Evolutionary conservation across 768 basidiomycete genomes (phyloP).

Genomic region (Cantharellus cinnabarinus): DNA sequence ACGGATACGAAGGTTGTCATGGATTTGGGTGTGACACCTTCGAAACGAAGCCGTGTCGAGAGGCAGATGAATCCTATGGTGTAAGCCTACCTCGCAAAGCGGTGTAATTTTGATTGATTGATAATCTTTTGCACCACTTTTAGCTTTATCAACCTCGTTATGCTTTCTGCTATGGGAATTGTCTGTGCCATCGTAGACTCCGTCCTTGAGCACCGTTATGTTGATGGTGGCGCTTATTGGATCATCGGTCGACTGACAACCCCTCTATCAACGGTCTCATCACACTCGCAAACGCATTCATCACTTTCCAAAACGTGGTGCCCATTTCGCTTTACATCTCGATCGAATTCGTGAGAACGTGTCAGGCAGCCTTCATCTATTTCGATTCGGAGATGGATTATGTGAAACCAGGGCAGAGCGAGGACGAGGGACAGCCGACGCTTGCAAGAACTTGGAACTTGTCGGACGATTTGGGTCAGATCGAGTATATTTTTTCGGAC

Average conservation of each 20-base stretch:
- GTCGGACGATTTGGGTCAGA: slow-evolving; percentile 93
- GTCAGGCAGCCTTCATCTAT: slow-evolving; percentile 89
- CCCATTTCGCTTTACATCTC: slow-evolving; percentile 97
- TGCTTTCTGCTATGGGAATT: slow-evolving; percentile 66
- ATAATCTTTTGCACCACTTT: slow-evolving; percentile 1
- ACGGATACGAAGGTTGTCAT: slow-evolving; percentile 83
- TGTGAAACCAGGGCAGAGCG: slow-evolving; percentile 24
- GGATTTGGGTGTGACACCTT: slow-evolving; percentile 87
- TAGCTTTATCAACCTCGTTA: slow-evolving; percentile 63
- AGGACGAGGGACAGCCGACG: slow-evolving; percentile 24
- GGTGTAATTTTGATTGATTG: neutral
- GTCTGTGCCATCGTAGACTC: slow-evolving; percentile 76
- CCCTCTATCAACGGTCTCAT: slow-evolving; percentile 78
- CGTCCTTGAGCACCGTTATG: slow-evolving; percentile 48
- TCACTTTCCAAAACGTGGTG: slow-evolving; percentile 76
- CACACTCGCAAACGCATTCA: slow-evolving; percentile 35
- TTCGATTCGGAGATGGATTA: slow-evolving; percentile 79
- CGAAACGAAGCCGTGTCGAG: slow-evolving; percentile 86
- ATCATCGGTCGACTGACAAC: slow-evolving; percentile 48
- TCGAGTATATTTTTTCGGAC: slow-evolving; percentile 96
- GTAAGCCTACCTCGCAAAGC: slow-evolving; percentile 26
- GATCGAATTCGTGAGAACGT: slow-evolving; percentile 79
- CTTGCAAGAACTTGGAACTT: slow-evolving; percentile 85
- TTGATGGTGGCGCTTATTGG: slow-evolving; percentile 50
- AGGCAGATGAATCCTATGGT: slow-evolving; percentile 99